phyloP scores from a whole-genome alignment of 306 rosid species.

The Astragalus membranaceus region DNA sequence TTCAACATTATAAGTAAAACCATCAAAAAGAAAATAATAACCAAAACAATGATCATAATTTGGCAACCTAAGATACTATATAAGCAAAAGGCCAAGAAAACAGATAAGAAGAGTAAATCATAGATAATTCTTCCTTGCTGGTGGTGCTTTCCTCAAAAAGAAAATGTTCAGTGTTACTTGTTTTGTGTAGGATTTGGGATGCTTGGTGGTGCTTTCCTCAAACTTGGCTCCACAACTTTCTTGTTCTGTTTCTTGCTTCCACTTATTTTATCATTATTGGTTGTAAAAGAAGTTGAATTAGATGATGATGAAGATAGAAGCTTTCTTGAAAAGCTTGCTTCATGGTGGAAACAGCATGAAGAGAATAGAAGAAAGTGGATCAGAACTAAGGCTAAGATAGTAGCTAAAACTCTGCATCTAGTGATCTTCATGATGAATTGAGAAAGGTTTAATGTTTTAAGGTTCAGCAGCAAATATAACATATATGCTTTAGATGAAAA shows the following conservation, averaged over 20 bases:
- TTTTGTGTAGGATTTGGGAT: slow-evolving; percentile 67
- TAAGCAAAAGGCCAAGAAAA: not conserved
- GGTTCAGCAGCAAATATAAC: slow-evolving; percentile 4
- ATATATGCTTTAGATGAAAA: not conserved
- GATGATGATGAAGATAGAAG: slow-evolving; percentile 28
- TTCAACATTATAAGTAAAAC: slow-evolving; percentile 13
- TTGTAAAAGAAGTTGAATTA: slow-evolving; percentile 23
- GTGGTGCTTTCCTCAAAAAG: too few species aligned
- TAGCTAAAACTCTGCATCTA: slow-evolving; percentile 23
- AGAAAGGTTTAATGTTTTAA: slow-evolving; percentile 3
- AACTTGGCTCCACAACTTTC: slow-evolving; percentile 49
- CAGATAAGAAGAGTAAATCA: slow-evolving; percentile 1
- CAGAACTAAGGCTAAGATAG: slow-evolving; percentile 36
- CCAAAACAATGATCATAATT: not conserved
- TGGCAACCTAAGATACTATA: slow-evolving; percentile 8
- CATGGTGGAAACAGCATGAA: slow-evolving; percentile 28
- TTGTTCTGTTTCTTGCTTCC: slow-evolving; percentile 34
- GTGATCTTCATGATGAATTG: slow-evolving; percentile 32
- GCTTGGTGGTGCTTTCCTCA: slow-evolving; percentile 46
- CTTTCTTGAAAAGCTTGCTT: slow-evolving; percentile 32
- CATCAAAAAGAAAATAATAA: not conserved
- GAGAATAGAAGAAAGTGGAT: slow-evolving; percentile 37
- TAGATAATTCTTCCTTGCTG: not conserved
- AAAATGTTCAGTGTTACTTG: slow-evolving; percentile 24
- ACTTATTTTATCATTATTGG: slow-evolving; percentile 17